A percentile compares a stretch with the other conserved stretches of the same genome.
Conservation (phyloP, 768 basidiomycete species). For the Amanita pseudoporphyria region DNA sequence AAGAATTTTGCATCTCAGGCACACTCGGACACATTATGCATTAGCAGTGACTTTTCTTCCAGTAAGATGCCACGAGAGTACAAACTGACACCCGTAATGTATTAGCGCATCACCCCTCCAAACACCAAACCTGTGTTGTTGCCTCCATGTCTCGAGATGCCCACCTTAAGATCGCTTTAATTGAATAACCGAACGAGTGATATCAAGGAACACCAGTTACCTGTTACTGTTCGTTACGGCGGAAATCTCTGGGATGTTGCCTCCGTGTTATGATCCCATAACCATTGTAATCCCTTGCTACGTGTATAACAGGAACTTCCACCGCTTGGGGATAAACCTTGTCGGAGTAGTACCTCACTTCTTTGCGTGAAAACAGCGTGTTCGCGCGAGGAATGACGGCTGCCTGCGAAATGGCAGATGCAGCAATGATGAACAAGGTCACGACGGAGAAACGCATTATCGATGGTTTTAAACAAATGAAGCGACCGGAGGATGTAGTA, state of each 20-base stretch:
- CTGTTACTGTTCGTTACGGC: background rate
- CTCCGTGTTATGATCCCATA: background rate
- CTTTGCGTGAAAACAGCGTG: constrained; percentile 11
- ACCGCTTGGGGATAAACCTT: constrained; percentile 12
- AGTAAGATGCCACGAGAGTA: background rate
- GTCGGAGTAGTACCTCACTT: constrained; percentile 16
- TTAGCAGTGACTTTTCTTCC: background rate
- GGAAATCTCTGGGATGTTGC: constrained; percentile 7
- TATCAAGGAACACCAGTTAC: background rate
- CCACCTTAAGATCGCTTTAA: background rate
- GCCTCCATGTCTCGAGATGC: background rate
- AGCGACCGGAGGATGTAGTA: constrained; percentile 4
- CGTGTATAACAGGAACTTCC: background rate
- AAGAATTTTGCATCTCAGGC: background rate
- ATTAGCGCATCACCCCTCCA: background rate
- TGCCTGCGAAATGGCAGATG: constrained; percentile 17
- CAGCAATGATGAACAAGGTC: constrained; percentile 11
- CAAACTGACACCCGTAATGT: background rate
- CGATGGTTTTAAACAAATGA: constrained; percentile 2
- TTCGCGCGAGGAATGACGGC: constrained; percentile 19
- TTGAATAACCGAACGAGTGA: background rate
- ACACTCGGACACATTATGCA: background rate
- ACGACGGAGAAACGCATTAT: constrained; percentile 21
- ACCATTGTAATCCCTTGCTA: background rate
- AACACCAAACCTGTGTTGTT: background rate